A percentile compares a stretch with the other conserved stretches of the same genome.
Evolutionary conservation across 2,329 filamentous ascomycete genomes (phyloP).

Genomic region (Furcasterigmium sp.): DNA sequence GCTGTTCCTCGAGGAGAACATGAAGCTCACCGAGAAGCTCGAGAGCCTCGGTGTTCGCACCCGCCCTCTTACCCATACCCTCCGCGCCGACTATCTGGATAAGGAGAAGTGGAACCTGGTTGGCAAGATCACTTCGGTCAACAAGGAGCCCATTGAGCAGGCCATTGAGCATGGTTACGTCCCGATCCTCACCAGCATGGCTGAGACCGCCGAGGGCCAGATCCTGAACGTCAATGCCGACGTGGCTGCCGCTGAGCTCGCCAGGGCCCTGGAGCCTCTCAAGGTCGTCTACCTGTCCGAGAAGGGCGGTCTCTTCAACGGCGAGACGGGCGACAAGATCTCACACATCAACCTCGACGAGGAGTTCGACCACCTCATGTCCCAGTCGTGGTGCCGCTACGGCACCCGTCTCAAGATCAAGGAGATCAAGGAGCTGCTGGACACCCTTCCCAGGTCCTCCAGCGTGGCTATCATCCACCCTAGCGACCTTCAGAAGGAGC

Average conservation of each 20-base stretch:
- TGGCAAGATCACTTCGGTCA: slow-evolving; percentile 90
- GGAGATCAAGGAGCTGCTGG: slow-evolving; percentile 91
- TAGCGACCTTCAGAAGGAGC: slow-evolving; percentile 89
- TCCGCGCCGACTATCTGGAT: slow-evolving; percentile 90
- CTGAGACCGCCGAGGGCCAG: slow-evolving; percentile 85
- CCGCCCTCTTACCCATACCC: slow-evolving; percentile 84
- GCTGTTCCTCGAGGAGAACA: slow-evolving; percentile 91
- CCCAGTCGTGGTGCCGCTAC: slow-evolving; percentile 90
- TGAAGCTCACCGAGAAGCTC: slow-evolving; percentile 84
- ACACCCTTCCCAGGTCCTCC: slow-evolving; percentile 82
- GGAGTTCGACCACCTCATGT: slow-evolving; percentile 90
- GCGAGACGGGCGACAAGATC: slow-evolving; percentile 90
- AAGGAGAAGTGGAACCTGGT: slow-evolving; percentile 95
- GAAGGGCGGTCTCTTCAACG: slow-evolving; percentile 93
- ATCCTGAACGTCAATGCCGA: slow-evolving; percentile 97
- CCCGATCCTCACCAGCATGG: slow-evolving; percentile 93
- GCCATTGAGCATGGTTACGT: slow-evolving; percentile 88
- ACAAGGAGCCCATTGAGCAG: slow-evolving; percentile 83
- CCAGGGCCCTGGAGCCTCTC: slow-evolving; percentile 80
- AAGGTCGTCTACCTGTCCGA: slow-evolving; percentile 99
- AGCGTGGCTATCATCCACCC: slow-evolving; percentile 98
- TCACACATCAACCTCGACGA: slow-evolving; percentile 96
- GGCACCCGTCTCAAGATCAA: slow-evolving; percentile 95
- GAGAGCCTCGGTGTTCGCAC: slow-evolving; percentile 87
- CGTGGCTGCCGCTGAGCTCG: slow-evolving; percentile 89